These are phyloP conservation scores for Casuarina cunninghamiana DNA, from an alignment of 306 rosid genomes.

Conservation along the genomic window DNA sequence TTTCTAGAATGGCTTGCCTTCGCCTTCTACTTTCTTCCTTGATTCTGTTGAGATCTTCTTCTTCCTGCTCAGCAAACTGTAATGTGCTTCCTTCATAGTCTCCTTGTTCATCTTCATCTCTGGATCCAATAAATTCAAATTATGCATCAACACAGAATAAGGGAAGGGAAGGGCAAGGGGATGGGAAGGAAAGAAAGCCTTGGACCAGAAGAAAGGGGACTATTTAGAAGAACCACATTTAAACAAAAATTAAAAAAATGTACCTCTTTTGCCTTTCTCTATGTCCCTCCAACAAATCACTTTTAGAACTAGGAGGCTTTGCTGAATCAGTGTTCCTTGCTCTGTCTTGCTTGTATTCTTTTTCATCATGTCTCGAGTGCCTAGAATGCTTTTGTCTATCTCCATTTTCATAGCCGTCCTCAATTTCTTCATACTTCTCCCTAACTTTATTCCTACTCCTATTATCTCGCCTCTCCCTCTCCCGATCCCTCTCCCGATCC, in stretches of 20 bases:
- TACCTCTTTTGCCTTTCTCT: constrained; percentile 50
- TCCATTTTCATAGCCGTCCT: constrained; percentile 41
- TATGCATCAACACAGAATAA: constrained; percentile 7
- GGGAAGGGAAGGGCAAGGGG: no score
- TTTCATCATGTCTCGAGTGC: constrained; percentile 55
- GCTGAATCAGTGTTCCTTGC: constrained; percentile 32
- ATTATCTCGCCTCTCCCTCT: constrained; percentile 57
- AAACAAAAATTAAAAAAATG: not conserved
- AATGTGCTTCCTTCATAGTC: constrained; percentile 48
- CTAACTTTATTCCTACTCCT: constrained; percentile 42
- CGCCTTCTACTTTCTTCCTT: constrained; percentile 93
- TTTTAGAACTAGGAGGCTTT: constrained; percentile 33
- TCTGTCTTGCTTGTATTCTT: constrained; percentile 39
- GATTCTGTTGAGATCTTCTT: constrained; percentile 85
- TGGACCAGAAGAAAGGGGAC: not conserved
- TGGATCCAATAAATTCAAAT: constrained; percentile 31
- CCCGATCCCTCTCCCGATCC: not conserved
- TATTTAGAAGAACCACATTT: not conserved
- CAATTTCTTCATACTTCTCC: constrained; percentile 49
- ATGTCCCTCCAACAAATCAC: constrained; percentile 29
- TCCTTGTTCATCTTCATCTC: constrained; percentile 66
- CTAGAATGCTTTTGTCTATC: constrained; percentile 48
- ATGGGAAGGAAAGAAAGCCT: not conserved
- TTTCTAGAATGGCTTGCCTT: constrained; percentile 88
- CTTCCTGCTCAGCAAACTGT: constrained; percentile 78